Base-by-base conservation (phyloP, 2,329 filamentous ascomycete species). In the Diaporthe velutina region DNA sequence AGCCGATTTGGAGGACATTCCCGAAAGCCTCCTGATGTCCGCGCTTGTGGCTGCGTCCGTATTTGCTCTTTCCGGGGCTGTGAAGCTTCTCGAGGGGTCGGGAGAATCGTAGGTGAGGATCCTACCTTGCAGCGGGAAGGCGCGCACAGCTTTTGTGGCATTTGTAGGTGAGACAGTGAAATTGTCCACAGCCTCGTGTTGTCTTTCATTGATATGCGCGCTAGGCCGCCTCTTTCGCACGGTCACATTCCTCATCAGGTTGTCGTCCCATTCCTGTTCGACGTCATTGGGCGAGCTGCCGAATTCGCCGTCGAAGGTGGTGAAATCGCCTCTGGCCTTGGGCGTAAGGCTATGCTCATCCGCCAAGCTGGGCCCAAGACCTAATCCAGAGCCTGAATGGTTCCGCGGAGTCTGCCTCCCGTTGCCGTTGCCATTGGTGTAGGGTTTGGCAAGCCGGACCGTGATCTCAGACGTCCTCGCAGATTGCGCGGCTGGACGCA, bases 271-370 rank as follows among this genome's bases (percentile, higher is more conserved):
- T 83, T 90, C 88, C 80, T 86, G 83, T 76, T 88, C 87, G 42
- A 87, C 86, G 76, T 90, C 86, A 77, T 81, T 85, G 40, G 82
- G 80, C 13, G 40, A 64, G 42, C 85, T 84, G 68, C 81, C 84
- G 90, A 90, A 93, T 80, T 90, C 88, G 55, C 90, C 90, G 79
- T 93, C 91, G 80, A 91, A 91, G 72, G 85, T 85, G 75, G 85
- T 83, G 78, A 90, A 90, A 66, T 89, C 87, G 75, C 85, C 83
- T 77, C 83, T 85, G n/a, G 83, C 84, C 77, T 79, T 84, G 35
- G 85, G 86, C 12, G 85, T 86, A 68, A 83, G 80, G 77, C 81
- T 83, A 13, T 84, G 80, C 76, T 81, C 83, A 17, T 84, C 83
- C 42, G 84, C 83, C 9, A 82, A 79, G 57, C 84, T 84, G 28